Base-by-base conservation (phyloP, 1,284 basidiomycete genomes). In the Papiliotrema nemorosa region DNA sequence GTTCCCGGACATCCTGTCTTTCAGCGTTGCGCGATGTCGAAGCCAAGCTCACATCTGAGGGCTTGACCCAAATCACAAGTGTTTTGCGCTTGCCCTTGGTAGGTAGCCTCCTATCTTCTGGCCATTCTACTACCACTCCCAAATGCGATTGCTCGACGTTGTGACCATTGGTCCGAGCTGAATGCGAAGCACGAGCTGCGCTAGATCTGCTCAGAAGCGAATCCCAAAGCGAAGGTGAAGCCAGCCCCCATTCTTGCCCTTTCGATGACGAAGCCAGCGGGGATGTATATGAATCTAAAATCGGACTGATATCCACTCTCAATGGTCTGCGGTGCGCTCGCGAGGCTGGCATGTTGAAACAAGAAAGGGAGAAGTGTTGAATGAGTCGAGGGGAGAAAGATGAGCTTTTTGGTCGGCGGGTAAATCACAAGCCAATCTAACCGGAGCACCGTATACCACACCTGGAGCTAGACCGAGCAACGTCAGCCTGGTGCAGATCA, bases 1-100 rank as follows among this genome's bases (percentile, higher is more conserved):
- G n/a, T n/a, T n/a, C n/a, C n/a, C n/a, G 31, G 29, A 7, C 31
- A 34, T 16, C 26, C 18, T 42, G 41, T 27, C 16, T 36, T 34
- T 37, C 34, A 45, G 37, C 12, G 29, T 22, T 39, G 21, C 34
- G 16, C 25, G 22, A 34, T 9, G 21, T 9, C 5, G 13, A 10
- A n/a, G 12, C 24, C n/a, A 33, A 20, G 13, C 20, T 49, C 24
- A 36, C 49, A 12, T 55, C 49, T n/a, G 18, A 18, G 18, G 21
- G 18, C 31, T 59, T 44, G 7, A 64, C 61, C 57, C 58, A 62
- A 2, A 67, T 41, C 5, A 65, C 47, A 20, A 65, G 25, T 34
- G 27, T 60, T 27, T 49, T 43, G 12, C 41, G 21, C 22, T 54
- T 52, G 2, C 46, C 48, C 44, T 58, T 53, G 24, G 52, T 47